Evolutionary conservation across 768 basidiomycete genomes (phyloP).

Genomic region (Leccinum subgranulosum): DNA sequence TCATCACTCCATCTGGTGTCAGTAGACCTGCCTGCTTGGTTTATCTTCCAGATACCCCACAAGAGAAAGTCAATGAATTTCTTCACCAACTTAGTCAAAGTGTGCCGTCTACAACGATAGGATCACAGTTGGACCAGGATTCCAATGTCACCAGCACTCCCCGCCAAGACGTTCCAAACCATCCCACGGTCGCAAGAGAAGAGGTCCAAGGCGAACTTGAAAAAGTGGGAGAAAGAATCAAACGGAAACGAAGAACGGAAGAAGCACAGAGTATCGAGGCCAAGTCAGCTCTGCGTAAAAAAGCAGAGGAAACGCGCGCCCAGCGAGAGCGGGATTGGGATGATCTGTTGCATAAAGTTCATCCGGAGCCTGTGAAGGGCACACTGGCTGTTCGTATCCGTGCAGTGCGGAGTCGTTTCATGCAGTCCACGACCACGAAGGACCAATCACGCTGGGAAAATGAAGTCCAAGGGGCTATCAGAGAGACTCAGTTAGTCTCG

Average conservation of each 20-base stretch:
- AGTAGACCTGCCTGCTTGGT: constrained; percentile 58
- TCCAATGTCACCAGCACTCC: constrained; percentile 59
- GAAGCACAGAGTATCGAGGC: constrained; percentile 40
- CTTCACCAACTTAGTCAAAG: constrained; percentile 50
- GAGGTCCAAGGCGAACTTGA: constrained; percentile 43
- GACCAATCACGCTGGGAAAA: constrained; percentile 59
- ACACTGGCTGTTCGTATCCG: constrained; percentile 50
- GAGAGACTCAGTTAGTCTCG: constrained; percentile 50
- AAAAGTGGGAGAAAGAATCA: constrained; percentile 37
- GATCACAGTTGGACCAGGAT: constrained; percentile 43
- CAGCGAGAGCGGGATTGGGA: constrained; percentile 69
- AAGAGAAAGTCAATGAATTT: constrained; percentile 54
- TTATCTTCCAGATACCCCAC: constrained; percentile 58
- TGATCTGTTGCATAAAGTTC: constrained; percentile 48
- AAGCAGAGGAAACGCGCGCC: constrained; percentile 58
- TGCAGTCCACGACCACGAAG: constrained; percentile 53
- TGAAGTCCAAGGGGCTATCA: constrained; percentile 54
- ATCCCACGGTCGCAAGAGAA: constrained; percentile 39
- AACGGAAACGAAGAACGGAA: constrained; percentile 27
- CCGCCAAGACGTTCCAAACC: constrained; percentile 40
- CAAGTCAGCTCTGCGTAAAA: constrained; percentile 54
- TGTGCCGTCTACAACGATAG: constrained; percentile 25
- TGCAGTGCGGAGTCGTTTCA: constrained; percentile 52
- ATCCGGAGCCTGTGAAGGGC: constrained; percentile 50
- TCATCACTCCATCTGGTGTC: constrained; percentile 57